Evolutionary conservation across 1,284 basidiomycete genomes (phyloP), one percentile per base, ranked within the genome.

Genomic region (Violaceomyces palustris): DNA sequence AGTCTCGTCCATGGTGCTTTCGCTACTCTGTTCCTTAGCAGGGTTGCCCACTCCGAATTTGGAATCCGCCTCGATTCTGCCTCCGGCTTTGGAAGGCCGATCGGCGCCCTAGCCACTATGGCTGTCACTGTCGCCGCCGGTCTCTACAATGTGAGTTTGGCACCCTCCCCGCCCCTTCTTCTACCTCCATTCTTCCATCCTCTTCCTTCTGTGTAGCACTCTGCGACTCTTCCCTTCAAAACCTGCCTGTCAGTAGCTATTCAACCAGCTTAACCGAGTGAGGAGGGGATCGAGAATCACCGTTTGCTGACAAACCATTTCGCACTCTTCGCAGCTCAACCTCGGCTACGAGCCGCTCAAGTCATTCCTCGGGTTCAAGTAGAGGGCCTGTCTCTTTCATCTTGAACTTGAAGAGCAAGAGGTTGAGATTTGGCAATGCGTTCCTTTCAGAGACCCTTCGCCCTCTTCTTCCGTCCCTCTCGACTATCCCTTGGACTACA

Each of bases 341-440:
- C 67, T 72, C 36, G 70, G 70, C 38, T 72, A 58, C 50, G 68
- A 71, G 45, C 68, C 70, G 18, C 68, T 72, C 50, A 67, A 65
- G 63, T 62, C 68, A 19, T 72, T 71, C 62, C 51, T 71, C 23
- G 67, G 67, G 35, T 39, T 69, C 57, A 67, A 72, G 58, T 72
- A 52, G 54, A 39, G 15, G 22, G 8, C 39, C 18, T 14, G 8
- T 17, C 25, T n/a, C n/a, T n/a, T n/a, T n/a, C n/a, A n/a, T n/a
- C n/a, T n/a, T n/a, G n/a, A n/a, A n/a, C n/a, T n/a, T n/a, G n/a
- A n/a, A n/a, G n/a, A n/a, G n/a, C n/a, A n/a, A n/a, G n/a, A n/a
- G n/a, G n/a, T n/a, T n/a, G n/a, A n/a, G n/a, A n/a, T n/a, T n/a
- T n/a, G n/a, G n/a, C n/a, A n/a, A n/a, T n/a, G n/a, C n/a, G n/a